These are phyloP conservation scores for Paraconiothyrium sp. DNA, from an alignment of 2,329 filamentous ascomycete species.

Conservation along the genomic window DNA sequence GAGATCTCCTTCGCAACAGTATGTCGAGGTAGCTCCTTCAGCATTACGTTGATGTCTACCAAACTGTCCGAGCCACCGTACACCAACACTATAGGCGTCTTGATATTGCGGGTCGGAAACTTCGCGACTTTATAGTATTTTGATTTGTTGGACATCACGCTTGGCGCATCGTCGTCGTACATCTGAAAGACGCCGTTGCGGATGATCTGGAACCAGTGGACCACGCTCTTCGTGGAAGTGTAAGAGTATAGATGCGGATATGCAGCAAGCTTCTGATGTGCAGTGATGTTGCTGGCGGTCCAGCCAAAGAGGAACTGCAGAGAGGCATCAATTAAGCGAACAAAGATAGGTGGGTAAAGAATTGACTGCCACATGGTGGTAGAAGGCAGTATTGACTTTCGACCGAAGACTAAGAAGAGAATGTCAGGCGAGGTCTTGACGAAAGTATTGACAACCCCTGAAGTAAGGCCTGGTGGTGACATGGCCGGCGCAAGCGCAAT, in stretches of 20 bases:
- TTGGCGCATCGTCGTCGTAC: conserved; percentile 94
- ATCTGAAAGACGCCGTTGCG: conserved; percentile 96
- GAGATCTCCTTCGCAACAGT: conserved; percentile 87
- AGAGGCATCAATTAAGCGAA: conserved; percentile 83
- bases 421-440: conserved; percentile 94
- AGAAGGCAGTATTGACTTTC: conserved; percentile 88
- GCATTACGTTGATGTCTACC: conserved; percentile 92
- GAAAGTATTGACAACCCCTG: conserved; percentile 89
- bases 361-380: conserved; percentile 98
- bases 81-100: conserved; percentile 90
- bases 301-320: conserved; percentile 89
- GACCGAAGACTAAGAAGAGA: conserved; percentile 90
- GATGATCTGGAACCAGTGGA: conserved; percentile 99
- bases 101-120: conserved; percentile 97
- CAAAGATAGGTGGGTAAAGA: conserved; percentile 92
- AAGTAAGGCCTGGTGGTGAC: conserved; percentile 90
- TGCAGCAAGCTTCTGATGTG: conserved; percentile 89
- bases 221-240: conserved; percentile 94
- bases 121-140: conserved; percentile 97
- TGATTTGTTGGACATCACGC: conserved; percentile 74
- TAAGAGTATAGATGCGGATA: conserved; percentile 97
- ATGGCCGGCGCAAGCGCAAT: conserved; percentile 96
- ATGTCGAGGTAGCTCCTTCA: conserved; percentile 83
- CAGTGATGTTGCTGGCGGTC: conserved; percentile 83
- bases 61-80: conserved; percentile 95